These are phyloP conservation scores for Irpex sp. DNA, from an alignment of 1,284 basidiomycete species.

Conservation along the genomic window DNA sequence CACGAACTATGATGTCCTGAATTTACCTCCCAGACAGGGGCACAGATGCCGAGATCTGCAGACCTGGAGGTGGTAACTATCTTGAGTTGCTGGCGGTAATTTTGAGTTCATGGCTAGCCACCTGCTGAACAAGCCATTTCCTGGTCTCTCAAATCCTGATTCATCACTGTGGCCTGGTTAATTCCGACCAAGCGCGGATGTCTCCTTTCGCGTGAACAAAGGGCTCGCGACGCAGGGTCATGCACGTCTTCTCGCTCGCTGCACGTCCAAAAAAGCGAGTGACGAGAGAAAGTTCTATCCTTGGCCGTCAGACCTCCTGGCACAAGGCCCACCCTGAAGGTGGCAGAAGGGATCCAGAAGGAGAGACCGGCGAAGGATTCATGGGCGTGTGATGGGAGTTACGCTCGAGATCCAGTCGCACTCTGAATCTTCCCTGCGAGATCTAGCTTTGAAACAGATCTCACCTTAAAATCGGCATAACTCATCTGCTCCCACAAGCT, in stretches of 20 bases:
- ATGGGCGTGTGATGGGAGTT: not conserved
- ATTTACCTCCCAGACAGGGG: no score
- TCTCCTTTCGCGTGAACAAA: not conserved
- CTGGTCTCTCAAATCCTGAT: no score
- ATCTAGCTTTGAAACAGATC: not conserved
- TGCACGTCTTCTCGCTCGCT: not conserved
- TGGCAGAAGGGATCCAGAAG: not conserved
- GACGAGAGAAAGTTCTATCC: no score
- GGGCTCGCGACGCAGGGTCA: not conserved
- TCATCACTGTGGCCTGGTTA: no score
- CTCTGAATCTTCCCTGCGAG: not conserved
- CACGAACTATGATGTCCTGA: no score
- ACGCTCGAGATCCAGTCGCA: slow-evolving; percentile 2
- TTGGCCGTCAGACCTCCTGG: not conserved
- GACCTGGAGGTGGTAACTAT: no score
- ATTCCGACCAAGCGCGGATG: not conserved
- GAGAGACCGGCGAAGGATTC: not conserved
- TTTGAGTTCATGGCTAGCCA: no score
- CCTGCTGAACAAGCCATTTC: no score
- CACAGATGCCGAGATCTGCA: no score
- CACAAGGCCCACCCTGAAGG: not conserved
- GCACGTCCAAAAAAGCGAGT: not conserved
- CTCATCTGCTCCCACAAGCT: not conserved
- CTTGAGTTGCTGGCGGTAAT: no score
- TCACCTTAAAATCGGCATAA: not conserved